These are phyloP conservation scores for Polyporus tsugae DNA, from an alignment of 1,284 basidiomycete genomes.

Conservation along the genomic window DNA sequence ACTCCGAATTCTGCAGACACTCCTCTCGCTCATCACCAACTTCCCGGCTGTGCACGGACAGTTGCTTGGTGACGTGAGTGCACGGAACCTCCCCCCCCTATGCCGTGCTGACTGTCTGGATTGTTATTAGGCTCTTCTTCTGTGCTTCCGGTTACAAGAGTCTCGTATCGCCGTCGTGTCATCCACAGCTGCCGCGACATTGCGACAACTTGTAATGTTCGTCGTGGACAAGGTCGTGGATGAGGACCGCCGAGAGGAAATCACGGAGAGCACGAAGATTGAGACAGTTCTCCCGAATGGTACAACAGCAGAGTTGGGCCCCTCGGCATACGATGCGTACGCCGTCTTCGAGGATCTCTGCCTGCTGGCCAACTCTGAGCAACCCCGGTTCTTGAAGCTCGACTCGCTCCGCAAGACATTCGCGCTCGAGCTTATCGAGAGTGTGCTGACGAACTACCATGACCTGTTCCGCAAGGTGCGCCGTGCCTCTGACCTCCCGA, in stretches of 20 bases:
- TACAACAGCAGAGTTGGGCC: constrained; percentile 67
- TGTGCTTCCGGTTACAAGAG: constrained; percentile 96
- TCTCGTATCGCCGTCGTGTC: constrained; percentile 96
- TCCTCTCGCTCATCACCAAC: constrained; percentile 90
- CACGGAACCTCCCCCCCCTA: not conserved
- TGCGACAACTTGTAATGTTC: constrained; percentile 97
- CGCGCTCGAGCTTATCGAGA: constrained; percentile 95
- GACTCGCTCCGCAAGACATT: constrained; percentile 93
- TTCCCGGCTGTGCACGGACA: constrained; percentile 83
- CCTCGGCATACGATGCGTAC: constrained; percentile 88
- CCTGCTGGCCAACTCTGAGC: constrained; percentile 85
- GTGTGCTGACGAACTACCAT: constrained; percentile 95
- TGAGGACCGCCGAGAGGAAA: constrained; percentile 69
- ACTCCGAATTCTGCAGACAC: constrained; percentile 89
- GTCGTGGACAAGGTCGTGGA: constrained; percentile 94
- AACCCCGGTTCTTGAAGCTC: constrained; percentile 85
- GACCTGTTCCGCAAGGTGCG: constrained; percentile 83
- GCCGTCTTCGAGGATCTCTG: constrained; percentile 92
- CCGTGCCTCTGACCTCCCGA: not conserved
- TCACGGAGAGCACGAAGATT: constrained; percentile 43
- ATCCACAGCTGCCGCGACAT: constrained; percentile 95
- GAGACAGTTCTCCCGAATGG: constrained; percentile 71
- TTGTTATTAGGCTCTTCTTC: constrained; percentile 73
- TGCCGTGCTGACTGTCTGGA: constrained; percentile 15
- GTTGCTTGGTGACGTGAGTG: constrained; percentile 80